A percentile compares a stretch with the other conserved stretches of the same genome.
Conservation (phyloP, 495 filamentous ascomycete species). For the Aspergillus incahuasiensis region DNA sequence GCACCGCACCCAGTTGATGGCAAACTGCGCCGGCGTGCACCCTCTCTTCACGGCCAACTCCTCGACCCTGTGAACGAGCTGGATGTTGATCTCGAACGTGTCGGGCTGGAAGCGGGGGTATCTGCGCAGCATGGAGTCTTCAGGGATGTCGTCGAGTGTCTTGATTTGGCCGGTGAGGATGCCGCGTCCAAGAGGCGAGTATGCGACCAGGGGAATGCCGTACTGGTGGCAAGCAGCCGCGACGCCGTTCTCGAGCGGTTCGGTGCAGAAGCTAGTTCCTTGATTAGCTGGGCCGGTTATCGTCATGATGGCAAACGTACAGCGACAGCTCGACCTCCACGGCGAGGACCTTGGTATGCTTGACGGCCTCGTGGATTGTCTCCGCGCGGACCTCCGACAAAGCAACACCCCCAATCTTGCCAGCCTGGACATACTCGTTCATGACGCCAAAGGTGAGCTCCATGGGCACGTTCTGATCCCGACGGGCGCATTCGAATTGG, state of each 20-base stretch:
- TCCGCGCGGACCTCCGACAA: slow-evolving; percentile 68
- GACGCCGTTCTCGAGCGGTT: slow-evolving; percentile 71
- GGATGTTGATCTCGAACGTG: slow-evolving; percentile 67
- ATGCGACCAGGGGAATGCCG: slow-evolving; percentile 65
- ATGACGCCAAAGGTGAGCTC: slow-evolving; percentile 54
- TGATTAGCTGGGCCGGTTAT: neutral
- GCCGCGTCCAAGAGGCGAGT: slow-evolving; percentile 54
- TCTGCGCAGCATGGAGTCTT: slow-evolving; percentile 48
- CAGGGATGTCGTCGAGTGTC: slow-evolving; percentile 55
- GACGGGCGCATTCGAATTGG: slow-evolving; percentile 72
- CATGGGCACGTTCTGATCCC: slow-evolving; percentile 59
- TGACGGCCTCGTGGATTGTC: slow-evolving; percentile 64
- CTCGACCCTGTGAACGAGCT: slow-evolving; percentile 62
- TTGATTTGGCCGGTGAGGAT: slow-evolving; percentile 59
- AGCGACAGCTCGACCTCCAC: slow-evolving; percentile 81
- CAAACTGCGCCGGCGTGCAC: slow-evolving; percentile 70
- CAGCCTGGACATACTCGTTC: slow-evolving; percentile 63
- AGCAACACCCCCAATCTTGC: slow-evolving; percentile 73
- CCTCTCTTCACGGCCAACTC: slow-evolving; percentile 65
- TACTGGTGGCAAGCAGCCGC: slow-evolving; percentile 66
- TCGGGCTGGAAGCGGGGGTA: slow-evolving; percentile 65
- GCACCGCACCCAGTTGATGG: slow-evolving; percentile 64
- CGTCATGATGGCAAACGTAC: slow-evolving; percentile 31
- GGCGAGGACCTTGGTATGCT: slow-evolving; percentile 41
- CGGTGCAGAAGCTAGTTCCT: slow-evolving; percentile 27